Conservation (phyloP, 805 yeast species). For the Blastobotrys mokoenaii region DNA sequence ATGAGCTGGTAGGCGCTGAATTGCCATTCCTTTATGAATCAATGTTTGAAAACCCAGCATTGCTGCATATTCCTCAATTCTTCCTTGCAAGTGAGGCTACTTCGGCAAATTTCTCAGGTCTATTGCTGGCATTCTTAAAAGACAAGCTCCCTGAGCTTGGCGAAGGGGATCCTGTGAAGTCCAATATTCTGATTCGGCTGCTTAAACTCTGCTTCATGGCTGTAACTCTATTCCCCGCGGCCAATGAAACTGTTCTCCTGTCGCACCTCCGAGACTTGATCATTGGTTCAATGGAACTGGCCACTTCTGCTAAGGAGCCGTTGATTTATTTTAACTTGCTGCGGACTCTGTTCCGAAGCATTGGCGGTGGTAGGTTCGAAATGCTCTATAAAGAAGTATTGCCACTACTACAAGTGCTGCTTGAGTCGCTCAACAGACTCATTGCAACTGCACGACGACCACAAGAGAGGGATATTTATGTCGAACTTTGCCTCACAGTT, state of each 20-base stretch:
- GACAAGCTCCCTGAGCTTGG: slow-evolving; percentile 72
- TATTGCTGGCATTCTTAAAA: slow-evolving; percentile 67
- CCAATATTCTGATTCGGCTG: slow-evolving; percentile 73
- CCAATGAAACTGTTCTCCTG: slow-evolving; percentile 78
- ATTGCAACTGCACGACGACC: slow-evolving; percentile 77
- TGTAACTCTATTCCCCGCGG: slow-evolving; percentile 76
- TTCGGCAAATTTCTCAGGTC: slow-evolving; percentile 83
- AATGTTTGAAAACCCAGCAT: slow-evolving; percentile 74
- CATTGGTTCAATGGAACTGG: slow-evolving; percentile 63
- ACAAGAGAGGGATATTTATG: slow-evolving; percentile 88
- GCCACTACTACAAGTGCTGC: slow-evolving; percentile 78
- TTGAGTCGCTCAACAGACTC: slow-evolving; percentile 79
- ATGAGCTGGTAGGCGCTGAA: slow-evolving; percentile 80
- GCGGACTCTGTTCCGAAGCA: slow-evolving; percentile 82
- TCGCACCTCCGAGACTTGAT: slow-evolving; percentile 85
- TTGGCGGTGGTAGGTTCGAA: slow-evolving; percentile 96
- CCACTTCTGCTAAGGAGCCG: slow-evolving; percentile 87
- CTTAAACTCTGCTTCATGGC: slow-evolving; percentile 95
- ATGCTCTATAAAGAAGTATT: slow-evolving; percentile 84
- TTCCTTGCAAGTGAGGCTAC: slow-evolving; percentile 92
- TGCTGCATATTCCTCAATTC: slow-evolving; percentile 87
- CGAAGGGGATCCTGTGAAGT: slow-evolving; percentile 62
- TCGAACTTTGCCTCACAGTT: slow-evolving; percentile 88
- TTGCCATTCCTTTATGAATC: slow-evolving; percentile 68
- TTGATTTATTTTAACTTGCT: slow-evolving; percentile 81